A percentile compares a stretch with the other conserved stretches of the same genome.
Evolutionary conservation across 495 filamentous ascomycete genomes (phyloP).

Genomic region (Poronia punctata): DNA sequence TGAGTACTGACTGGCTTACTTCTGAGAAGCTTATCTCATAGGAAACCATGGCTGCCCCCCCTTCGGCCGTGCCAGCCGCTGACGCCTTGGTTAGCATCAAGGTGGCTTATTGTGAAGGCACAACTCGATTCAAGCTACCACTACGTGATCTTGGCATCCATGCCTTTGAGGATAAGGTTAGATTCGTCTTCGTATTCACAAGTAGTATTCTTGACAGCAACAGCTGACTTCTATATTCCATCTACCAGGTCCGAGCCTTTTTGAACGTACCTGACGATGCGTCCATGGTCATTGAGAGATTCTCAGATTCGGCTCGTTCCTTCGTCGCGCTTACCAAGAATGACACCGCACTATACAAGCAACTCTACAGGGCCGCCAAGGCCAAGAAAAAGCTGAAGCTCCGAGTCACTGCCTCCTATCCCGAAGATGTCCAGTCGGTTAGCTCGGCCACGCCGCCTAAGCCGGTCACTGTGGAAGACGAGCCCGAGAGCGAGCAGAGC

Average conservation of each 20-base stretch:
- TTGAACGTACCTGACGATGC: slow-evolving; percentile 63
- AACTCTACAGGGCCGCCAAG: slow-evolving; percentile 93
- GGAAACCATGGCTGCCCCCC: too few relatives aligned
- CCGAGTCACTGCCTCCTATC: slow-evolving; percentile 50
- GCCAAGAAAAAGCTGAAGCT: slow-evolving; percentile 97
- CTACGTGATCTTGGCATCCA: slow-evolving; percentile 74
- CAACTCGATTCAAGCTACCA: slow-evolving; percentile 79
- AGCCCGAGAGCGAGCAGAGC: too few relatives aligned
- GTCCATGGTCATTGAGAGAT: slow-evolving; percentile 79
- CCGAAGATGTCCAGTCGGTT: slow-evolving; percentile 7
- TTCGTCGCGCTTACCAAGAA: slow-evolving; percentile 72
- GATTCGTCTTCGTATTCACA: slow-evolving; percentile 27
- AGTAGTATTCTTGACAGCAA: background rate
- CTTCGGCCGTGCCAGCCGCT: too few relatives aligned
- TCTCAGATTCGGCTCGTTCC: slow-evolving; percentile 82
- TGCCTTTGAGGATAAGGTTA: slow-evolving; percentile 78
- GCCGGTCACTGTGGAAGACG: slow-evolving; percentile 39
- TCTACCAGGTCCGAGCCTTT: slow-evolving; percentile 61
- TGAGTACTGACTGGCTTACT: too few relatives aligned
- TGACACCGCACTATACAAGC: slow-evolving; percentile 86
- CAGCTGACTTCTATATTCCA: slow-evolving; percentile 20
- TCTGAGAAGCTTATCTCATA: too few relatives aligned
- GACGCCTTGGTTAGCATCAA: slow-evolving; percentile 84
- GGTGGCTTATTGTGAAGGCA: slow-evolving; percentile 59
- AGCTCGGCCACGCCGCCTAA: slow-evolving; percentile 26